Base-by-base conservation (phyloP, 2,329 filamentous ascomycete genomes). In the Coniochaeta prunicola region DNA sequence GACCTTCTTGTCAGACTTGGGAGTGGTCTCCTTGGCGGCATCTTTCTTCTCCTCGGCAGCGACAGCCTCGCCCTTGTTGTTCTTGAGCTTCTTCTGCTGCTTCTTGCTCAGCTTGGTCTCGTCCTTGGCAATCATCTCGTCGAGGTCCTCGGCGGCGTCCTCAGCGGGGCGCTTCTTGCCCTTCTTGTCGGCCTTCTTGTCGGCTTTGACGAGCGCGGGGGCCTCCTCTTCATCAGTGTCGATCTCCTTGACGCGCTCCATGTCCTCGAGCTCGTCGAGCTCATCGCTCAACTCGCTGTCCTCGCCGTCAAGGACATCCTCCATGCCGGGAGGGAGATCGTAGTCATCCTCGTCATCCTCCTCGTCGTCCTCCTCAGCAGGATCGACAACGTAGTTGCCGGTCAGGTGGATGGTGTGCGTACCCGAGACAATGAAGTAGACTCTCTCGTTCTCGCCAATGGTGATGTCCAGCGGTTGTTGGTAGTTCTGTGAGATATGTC, bases 61-160 rank as follows among this genome's bases (percentile, higher is more conserved):
- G 61, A 89, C 85, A 60, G 94, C 87, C 72, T 97, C 89, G 66
- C 93, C 94, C 73, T 96, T 91, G 82, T 97, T 97, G 83, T 96
- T 97, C 87, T 96, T 96, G 64, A 93, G 83, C 83, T 97, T 97
- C 88, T 99, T 97, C 69, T 89, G 84, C 76, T 97, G 91, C 81
- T 96, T 97, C 84, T 97, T 97, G 83, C 87, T 92, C 63, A 92
- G 82, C 80, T 92, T 92, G 66, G 81, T 72, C 67, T 92, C 88
- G 64, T 85, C 82, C 77, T 94, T 93, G 74, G 87, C 83, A 69
- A 97, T 96, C 74, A 96, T 77, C 64, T 90, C 90, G 68, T 97
- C 92, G 28, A 97, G 87, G 62, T 80, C 81, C 71, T 88, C 85
- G 42, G 75, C 74, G 61, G 81, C 82, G 58, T 88, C 86, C 68